Evolutionary conservation across 371 early-diverging fungal species (phyloP).

Genomic region (Apophysomyces trapeziformis): DNA sequence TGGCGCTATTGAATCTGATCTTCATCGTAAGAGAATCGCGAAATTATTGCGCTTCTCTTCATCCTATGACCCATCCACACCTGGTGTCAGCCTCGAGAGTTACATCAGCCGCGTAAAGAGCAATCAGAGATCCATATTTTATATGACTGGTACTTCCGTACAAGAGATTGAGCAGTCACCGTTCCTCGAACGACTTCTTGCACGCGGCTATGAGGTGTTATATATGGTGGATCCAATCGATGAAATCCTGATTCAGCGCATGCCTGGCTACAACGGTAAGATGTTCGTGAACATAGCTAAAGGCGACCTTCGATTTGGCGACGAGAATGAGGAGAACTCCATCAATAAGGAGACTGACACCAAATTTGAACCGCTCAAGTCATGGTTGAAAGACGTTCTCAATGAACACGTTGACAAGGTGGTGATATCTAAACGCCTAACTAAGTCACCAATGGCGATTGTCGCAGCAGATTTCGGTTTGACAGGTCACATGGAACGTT

Average conservation of each 20-base stretch:
- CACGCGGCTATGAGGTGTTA: constrained; percentile 90
- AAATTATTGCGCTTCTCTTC: constrained; percentile 84
- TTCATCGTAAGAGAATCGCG: constrained; percentile 74
- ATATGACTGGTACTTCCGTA: constrained; percentile 75
- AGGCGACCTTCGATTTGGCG: constrained; percentile 80
- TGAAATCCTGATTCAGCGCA: constrained; percentile 79
- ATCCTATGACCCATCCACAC: constrained; percentile 56
- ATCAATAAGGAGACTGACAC: constrained; percentile 51
- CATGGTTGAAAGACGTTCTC: constrained; percentile 70
- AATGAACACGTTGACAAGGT: constrained; percentile 78
- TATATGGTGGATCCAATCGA: constrained; percentile 93
- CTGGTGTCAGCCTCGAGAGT: constrained; percentile 74
- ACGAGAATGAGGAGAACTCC: constrained; percentile 60
- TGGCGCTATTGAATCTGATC: constrained; percentile 81
- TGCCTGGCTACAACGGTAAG: constrained; percentile 80
- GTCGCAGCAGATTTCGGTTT: constrained; percentile 74
- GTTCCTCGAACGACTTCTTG: constrained; percentile 83
- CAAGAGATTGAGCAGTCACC: constrained; percentile 83
- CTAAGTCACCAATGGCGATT: constrained; percentile 78
- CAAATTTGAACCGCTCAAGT: constrained; percentile 67
- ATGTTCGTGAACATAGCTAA: constrained; percentile 85
- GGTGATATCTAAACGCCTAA: constrained; percentile 72
- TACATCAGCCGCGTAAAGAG: constrained; percentile 90
- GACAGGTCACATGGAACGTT: constrained; percentile 85
- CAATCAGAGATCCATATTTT: constrained; percentile 90